A percentile compares a stretch with the other conserved stretches of the same genome.
phyloP scores from a whole-genome alignment of 495 filamentous ascomycete species.

The Neurospora discreta region DNA sequence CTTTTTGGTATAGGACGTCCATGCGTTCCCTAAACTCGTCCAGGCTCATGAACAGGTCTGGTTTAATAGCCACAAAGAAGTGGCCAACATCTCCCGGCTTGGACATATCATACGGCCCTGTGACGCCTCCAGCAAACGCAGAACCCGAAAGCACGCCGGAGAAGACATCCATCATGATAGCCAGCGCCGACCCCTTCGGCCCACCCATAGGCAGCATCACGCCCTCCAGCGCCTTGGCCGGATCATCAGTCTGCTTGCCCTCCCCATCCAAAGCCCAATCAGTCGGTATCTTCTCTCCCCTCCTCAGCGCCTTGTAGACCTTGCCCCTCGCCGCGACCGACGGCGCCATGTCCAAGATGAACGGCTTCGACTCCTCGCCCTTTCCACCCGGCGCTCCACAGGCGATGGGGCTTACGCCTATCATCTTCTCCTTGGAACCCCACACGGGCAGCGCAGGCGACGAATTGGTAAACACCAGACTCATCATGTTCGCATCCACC shows the following conservation, averaged over 20 bases:
- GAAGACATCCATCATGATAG: constrained; percentile 81
- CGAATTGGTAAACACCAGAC: constrained; percentile 69
- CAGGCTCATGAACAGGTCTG: constrained; percentile 62
- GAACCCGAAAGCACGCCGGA: constrained; percentile 60
- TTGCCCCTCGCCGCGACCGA: constrained; percentile 62
- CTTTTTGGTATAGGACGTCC: constrained; percentile 56
- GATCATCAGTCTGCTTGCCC: constrained; percentile 59
- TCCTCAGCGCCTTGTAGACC: constrained; percentile 59
- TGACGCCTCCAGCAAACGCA: constrained; percentile 63
- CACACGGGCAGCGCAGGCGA: constrained; percentile 64
- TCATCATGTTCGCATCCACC: constrained; percentile 59
- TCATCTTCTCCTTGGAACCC: constrained; percentile 53
- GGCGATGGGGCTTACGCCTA: constrained; percentile 71
- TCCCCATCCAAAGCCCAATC: constrained; percentile 66
- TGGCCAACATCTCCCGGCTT: constrained; percentile 63
- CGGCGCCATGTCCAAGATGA: constrained; percentile 74
- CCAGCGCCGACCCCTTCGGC: constrained; percentile 59
- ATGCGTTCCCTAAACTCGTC: constrained; percentile 60
- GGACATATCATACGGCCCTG: constrained; percentile 58
- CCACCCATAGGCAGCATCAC: constrained; percentile 76
- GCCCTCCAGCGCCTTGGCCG: constrained; percentile 50
- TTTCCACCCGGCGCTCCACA: constrained; percentile 57
- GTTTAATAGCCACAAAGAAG: constrained; percentile 64
- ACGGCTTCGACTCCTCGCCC: constrained; percentile 28
- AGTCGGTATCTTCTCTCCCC: constrained; percentile 61